These are phyloP conservation scores for Penicillium soppii DNA, from an alignment of 495 filamentous ascomycete genomes.

Conservation along the genomic window DNA sequence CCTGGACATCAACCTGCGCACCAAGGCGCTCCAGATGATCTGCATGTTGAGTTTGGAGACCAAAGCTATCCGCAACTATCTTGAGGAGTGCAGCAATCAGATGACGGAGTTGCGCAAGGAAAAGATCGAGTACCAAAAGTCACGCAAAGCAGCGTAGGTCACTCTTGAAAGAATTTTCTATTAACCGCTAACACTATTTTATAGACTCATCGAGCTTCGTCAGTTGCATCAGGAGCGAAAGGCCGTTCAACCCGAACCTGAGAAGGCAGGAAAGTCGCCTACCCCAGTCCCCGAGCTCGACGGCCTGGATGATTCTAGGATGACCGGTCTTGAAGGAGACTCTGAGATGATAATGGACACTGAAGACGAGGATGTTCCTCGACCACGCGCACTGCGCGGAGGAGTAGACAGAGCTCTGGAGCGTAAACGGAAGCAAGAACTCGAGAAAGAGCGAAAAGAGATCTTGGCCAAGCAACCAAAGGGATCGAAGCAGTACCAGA, in stretches of 20 bases:
- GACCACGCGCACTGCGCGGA: conserved; percentile 72
- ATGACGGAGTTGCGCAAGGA: conserved; percentile 94
- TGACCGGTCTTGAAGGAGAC: conserved; percentile 63
- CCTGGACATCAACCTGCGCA: conserved; percentile 79
- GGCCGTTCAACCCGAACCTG: conserved; percentile 68
- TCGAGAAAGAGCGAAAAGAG: conserved; percentile 74
- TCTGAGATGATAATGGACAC: conserved; percentile 52
- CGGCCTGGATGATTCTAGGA: conserved; percentile 59
- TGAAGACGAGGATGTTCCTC: conserved; percentile 59
- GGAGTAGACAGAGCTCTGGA: conserved; percentile 75
- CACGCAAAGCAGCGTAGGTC: conserved; percentile 79
- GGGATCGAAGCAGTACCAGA: conserved; percentile 82
- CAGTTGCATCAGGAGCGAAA: conserved; percentile 84
- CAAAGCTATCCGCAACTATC: conserved; percentile 77
- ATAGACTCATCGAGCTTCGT: conserved; percentile 79
- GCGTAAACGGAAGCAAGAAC: conserved; percentile 80
- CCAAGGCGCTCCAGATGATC: conserved; percentile 79
- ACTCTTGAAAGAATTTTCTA: background rate
- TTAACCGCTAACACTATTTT: conserved; percentile 17
- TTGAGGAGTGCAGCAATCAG: conserved; percentile 84
- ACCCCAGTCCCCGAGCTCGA: conserved; percentile 62
- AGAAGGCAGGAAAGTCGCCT: conserved; percentile 48
- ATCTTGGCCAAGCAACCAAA: conserved; percentile 82
- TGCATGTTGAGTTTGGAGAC: conserved; percentile 86
- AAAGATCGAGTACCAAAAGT: conserved; percentile 88